Conservation (phyloP, 768 basidiomycete species). For the Suillus tomentosus region DNA sequence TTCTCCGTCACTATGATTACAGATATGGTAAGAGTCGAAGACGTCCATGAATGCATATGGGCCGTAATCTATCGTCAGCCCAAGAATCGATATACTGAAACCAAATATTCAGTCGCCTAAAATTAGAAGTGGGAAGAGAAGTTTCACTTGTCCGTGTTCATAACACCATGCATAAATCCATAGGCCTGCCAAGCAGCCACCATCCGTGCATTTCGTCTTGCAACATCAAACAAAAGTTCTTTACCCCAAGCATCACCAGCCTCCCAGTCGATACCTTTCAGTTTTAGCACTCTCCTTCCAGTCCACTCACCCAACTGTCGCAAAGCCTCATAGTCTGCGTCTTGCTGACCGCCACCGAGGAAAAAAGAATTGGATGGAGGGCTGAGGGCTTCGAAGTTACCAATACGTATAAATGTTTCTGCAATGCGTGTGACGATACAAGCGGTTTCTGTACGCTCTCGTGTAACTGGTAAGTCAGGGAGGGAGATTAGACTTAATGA, state of each 20-base stretch:
- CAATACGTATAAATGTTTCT: conserved; percentile 90
- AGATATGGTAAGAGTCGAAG: conserved; percentile 82
- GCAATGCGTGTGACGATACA: conserved; percentile 81
- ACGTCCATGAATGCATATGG: conserved; percentile 97
- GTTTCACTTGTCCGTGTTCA: conserved; percentile 92
- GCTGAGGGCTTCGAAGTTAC: conserved; percentile 85
- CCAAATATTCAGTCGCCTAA: conserved; percentile 14
- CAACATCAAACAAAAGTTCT: conserved; percentile 73
- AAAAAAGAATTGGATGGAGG: conserved; percentile 65
- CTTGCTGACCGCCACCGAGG: conserved; percentile 78
- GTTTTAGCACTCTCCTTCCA: conserved; percentile 55
- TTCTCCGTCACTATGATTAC: conserved; percentile 83
- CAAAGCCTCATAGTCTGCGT: conserved; percentile 73
- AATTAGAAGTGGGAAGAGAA: background rate
- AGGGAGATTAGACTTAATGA: conserved; percentile 79
- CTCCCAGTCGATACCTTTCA: conserved; percentile 39
- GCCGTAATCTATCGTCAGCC: conserved; percentile 80
- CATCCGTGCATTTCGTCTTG: conserved; percentile 87
- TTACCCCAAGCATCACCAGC: conserved; percentile 67
- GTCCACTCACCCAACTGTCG: conserved; percentile 79
- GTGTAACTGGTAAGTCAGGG: conserved; percentile 68
- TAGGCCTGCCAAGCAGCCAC: conserved; percentile 95
- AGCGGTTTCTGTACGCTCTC: conserved; percentile 74
- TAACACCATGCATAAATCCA: conserved; percentile 95
- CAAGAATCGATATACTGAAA: conserved; percentile 69